phyloP scores from a whole-genome alignment of 257 asterid genomes.

The Capsicum pubescens region DNA sequence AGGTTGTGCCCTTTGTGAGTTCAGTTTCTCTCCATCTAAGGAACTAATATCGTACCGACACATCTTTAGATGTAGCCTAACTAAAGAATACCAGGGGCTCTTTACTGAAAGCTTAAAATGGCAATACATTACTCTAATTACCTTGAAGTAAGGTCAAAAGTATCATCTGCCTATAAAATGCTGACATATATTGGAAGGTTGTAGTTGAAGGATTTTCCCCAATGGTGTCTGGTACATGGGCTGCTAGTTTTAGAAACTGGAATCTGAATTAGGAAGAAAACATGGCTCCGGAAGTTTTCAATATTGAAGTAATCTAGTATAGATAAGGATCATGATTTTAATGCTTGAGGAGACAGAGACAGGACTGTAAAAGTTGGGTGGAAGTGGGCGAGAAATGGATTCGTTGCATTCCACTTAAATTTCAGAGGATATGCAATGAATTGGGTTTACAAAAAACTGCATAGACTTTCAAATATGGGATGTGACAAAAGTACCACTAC shows the following conservation, averaged over 20 bases:
- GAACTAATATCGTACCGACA: too few relatives aligned
- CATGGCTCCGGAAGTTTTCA: neutral
- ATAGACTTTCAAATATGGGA: neutral
- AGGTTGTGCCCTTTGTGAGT: too few relatives aligned
- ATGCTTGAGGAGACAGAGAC: neutral
- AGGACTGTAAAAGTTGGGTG: neutral
- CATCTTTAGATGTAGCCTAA: too few relatives aligned
- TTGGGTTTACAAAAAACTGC: neutral
- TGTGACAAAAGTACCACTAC: neutral
- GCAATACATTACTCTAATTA: too few relatives aligned
- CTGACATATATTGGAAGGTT: too few relatives aligned
- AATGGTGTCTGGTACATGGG: neutral
- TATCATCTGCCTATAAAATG: too few relatives aligned
- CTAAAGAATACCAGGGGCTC: too few relatives aligned
- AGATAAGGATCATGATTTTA: neutral
- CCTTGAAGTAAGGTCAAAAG: too few relatives aligned
- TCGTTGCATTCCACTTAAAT: too few relatives aligned
- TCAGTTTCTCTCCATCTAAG: too few relatives aligned
- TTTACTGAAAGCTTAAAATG: too few relatives aligned
- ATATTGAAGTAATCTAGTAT: neutral
- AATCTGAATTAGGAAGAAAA: neutral
- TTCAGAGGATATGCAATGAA: neutral
- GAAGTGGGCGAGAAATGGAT: neutral
- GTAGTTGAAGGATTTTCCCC: neutral
- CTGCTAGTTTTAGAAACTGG: neutral